Conservation (phyloP, 176 grass and related monocot genomes). For the Oryza longistaminata region DNA sequence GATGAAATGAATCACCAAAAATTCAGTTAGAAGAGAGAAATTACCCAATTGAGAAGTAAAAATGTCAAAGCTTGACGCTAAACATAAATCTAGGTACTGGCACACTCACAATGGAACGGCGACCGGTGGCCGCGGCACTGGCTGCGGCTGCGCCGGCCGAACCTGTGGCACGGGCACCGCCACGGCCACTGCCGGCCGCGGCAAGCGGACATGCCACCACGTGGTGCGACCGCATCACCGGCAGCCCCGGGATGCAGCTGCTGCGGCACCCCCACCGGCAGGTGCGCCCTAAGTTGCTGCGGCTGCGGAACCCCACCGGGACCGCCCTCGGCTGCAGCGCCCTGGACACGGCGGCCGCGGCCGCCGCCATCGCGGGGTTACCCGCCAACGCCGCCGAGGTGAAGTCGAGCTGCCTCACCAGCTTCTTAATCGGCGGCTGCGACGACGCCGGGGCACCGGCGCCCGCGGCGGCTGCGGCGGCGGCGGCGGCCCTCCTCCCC, state of each 20-base stretch:
- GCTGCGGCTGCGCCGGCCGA: slow-evolving; percentile 30
- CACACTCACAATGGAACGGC: slow-evolving; percentile 52
- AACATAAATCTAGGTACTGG: slow-evolving; percentile 25
- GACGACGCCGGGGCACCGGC: slow-evolving; percentile 45
- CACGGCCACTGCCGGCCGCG: slow-evolving; percentile 20
- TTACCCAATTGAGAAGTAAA: slow-evolving; percentile 9
- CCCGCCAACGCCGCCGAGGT: slow-evolving; percentile 53
- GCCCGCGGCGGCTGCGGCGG: slow-evolving; percentile 33
- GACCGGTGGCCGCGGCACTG: slow-evolving; percentile 44
- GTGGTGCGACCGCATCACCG: slow-evolving; percentile 46
- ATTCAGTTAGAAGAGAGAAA: background rate
- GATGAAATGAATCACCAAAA: slow-evolving; percentile 21
- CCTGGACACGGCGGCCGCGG: slow-evolving; percentile 48
- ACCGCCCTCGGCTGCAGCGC: slow-evolving; percentile 53
- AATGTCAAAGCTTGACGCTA: slow-evolving; percentile 16
- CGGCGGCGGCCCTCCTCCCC: slow-evolving; percentile 24
- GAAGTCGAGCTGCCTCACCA: slow-evolving; percentile 89
- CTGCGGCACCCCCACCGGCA: slow-evolving; percentile 48
- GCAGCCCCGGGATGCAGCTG: slow-evolving; percentile 40
- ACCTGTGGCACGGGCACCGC: slow-evolving; percentile 43
- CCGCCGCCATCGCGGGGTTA: slow-evolving; percentile 63
- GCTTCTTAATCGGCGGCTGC: slow-evolving; percentile 67
- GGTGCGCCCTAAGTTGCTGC: slow-evolving; percentile 31
- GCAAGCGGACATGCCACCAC: slow-evolving; percentile 32
- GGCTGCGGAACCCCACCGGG: slow-evolving; percentile 37